phyloP scores from a whole-genome alignment of 225 moss, liverwort and hornwort genomes.

The Ulota crispa region DNA sequence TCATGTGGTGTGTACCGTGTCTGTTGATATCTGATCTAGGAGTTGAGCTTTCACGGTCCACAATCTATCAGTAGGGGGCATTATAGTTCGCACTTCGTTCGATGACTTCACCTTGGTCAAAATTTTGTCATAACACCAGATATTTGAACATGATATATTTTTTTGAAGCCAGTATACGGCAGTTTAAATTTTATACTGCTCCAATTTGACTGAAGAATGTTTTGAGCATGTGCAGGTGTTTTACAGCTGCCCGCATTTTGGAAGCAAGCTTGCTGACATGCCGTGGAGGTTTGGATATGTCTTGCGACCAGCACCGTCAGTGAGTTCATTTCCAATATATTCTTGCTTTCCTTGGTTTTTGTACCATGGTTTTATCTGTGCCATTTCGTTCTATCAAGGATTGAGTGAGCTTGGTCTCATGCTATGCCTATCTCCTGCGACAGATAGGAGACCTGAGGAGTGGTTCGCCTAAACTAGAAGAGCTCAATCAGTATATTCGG shows the following conservation, averaged over 20 bases:
- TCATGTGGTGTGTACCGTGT: not conserved
- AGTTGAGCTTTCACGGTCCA: constrained; percentile 1
- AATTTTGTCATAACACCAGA: not conserved
- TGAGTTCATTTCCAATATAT: constrained; percentile 32
- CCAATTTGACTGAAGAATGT: not conserved
- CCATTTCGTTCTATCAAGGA: not conserved
- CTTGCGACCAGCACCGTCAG: constrained; percentile 93
- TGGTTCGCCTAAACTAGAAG: constrained; percentile 93
- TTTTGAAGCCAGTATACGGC: not conserved
- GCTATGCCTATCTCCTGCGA: constrained; percentile 12
- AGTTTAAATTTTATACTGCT: not conserved
- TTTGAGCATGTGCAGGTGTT: constrained; percentile 61
- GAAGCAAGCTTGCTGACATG: constrained; percentile 99
- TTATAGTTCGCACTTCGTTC: not conserved
- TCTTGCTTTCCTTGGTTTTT: not conserved
- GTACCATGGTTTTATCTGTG: not conserved
- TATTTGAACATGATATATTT: not conserved
- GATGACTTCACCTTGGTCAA: not conserved
- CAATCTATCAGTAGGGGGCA: not conserved
- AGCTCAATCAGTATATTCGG: constrained; percentile 76
- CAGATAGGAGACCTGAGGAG: constrained; percentile 92
- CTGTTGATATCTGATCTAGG: constrained; percentile 4
- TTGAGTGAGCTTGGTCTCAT: constrained; percentile 14
- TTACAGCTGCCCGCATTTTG: constrained; percentile 99
- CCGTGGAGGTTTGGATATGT: constrained; percentile 97